phyloP scores from a whole-genome alignment of 2,329 filamentous ascomycete genomes.

The Alternaria infectoria region DNA sequence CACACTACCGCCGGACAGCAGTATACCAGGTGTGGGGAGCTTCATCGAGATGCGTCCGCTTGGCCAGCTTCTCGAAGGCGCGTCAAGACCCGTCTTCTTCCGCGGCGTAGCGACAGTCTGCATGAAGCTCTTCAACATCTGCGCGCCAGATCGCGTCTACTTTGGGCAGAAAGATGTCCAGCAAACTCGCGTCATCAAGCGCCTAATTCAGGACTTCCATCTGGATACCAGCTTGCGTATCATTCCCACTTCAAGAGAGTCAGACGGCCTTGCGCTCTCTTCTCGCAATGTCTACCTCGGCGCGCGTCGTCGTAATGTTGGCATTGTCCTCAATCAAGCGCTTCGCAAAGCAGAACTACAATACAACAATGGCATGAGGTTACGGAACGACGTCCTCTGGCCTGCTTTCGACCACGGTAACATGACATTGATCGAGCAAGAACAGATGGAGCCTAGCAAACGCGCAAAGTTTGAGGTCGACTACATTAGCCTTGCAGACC shows the following conservation, averaged over 20 bases:
- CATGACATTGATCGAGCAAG: conserved; percentile 65
- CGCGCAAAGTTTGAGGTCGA: conserved; percentile 82
- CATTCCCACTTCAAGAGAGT: conserved; percentile 75
- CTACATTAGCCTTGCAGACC: conserved; percentile 90
- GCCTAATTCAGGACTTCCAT: conserved; percentile 87
- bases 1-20: conserved; percentile 73
- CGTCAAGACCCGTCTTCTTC: conserved; percentile 90
- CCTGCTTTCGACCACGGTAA: conserved; percentile 69
- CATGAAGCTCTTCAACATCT: conserved; percentile 90
- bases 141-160: conserved; percentile 78
- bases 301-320: conserved; percentile 71
- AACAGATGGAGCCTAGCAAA: conserved; percentile 62
- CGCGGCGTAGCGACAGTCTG: conserved; percentile 94
- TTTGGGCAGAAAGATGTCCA: conserved; percentile 99
- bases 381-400: conserved; percentile 72
- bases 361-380: conserved; percentile 63
- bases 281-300: conserved; percentile 95
- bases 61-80: conserved; percentile 80
- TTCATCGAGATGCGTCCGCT: conserved; percentile 93
- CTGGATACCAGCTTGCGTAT: conserved; percentile 77
- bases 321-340: conserved; percentile 73
- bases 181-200: conserved; percentile 87
- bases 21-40: conserved; percentile 77
- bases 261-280: conserved; percentile 86
- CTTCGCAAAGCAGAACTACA: conserved; percentile 72